Evolutionary conservation across 208 protist species (phyloP), one percentile per base, ranked within the genome.

Genomic region (Leishmania tarentolae): DNA sequence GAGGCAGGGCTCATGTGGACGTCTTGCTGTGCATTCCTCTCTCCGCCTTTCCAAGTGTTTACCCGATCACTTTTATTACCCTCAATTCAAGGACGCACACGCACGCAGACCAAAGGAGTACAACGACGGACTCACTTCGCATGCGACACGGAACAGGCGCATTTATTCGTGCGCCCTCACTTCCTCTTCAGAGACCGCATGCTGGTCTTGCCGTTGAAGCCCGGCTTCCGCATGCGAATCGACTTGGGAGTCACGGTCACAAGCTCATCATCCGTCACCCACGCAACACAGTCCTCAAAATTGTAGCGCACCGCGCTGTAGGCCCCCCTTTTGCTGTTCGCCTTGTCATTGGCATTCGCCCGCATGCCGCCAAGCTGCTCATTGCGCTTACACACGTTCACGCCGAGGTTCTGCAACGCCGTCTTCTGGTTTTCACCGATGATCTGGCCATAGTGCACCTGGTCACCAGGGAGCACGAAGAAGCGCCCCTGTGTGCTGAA

Each of bases 201-300:
- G 7, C 88, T 92, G 9, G 95, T 98, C 83, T 97, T 97, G 0
- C 95, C 95, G 75, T 91, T 97, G 80, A 98, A 98, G 35, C 92
- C 91, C 0, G 94, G 95, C 79, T 96, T 95, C 1, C 95, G 93
- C 89, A 98, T 97, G 35, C 95, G 92, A 61, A 98, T 96, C 47
- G 94, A 97, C 83, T 97, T 95, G 70, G 95, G 95, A 35, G 95
- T 98, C 37, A 98, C 95, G 31, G 95, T 98, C 13, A 98, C 94
- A 37, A 98, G 86, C 80, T 98, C 95, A 56, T 97, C 93, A 73
- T 95, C 92, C 15, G 91, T 92, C 35, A 97, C 94, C 94, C 95
- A 98, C 24, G 95, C 86, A 0, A 96, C 86, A 68, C 93, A 96
- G 76, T 98, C 95, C 82, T 98, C 95, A 78, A 98, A 97, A 24